phyloP scores from a whole-genome alignment of 345 rosid genomes.

The Salix caprea region DNA sequence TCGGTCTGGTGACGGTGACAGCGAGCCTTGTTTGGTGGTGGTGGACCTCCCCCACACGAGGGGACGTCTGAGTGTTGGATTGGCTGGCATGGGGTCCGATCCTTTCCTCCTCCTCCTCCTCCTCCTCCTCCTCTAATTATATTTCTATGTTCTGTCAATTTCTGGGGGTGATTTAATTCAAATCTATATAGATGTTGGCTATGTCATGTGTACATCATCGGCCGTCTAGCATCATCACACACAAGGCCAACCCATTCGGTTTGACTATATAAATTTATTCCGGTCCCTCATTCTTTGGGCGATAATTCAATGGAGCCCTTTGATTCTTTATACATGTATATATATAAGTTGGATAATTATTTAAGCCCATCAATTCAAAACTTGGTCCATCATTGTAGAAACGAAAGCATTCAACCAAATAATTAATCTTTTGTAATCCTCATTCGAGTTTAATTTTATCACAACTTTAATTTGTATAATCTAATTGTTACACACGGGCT shows the following conservation, averaged over 20 bases:
- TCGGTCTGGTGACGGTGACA: conserved; percentile 13
- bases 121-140: background rate
- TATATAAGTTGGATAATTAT: background rate
- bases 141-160: conserved; percentile 30
- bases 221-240: background rate
- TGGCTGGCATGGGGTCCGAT: conserved; percentile 29
- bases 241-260: background rate
- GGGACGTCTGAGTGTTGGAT: conserved; percentile 16
- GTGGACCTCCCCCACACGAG: conserved; percentile 27
- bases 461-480: no score
- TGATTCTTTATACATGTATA: background rate
- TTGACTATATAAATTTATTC: background rate
- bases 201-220: conserved; percentile 9
- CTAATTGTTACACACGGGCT: no score
- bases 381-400: background rate
- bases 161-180: conserved; percentile 10
- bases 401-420: background rate
- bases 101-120: background rate
- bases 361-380: background rate
- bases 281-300: background rate
- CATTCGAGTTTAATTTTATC: no score
- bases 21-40: conserved; percentile 15
- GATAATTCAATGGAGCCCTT: background rate
- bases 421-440: no score
- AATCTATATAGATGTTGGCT: conserved; percentile 16